Conservation (phyloP, 352 stramenopile genomes). For the Pythium aphanidermatum region DNA sequence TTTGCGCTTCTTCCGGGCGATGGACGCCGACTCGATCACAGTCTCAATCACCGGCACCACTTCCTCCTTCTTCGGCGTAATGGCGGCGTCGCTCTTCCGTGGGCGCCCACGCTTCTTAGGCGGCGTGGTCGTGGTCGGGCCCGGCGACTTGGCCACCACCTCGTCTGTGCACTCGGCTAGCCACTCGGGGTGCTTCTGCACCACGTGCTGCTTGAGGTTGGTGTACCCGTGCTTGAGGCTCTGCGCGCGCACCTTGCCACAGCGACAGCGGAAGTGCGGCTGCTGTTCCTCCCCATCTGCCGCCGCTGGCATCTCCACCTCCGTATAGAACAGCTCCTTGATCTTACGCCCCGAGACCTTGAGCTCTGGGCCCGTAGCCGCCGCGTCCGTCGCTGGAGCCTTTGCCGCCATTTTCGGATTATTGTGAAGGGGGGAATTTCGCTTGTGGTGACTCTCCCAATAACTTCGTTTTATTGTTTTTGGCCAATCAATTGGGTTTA, state of each 20-base stretch:
- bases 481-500: constrained; percentile 9
- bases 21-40: not conserved
- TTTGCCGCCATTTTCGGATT: constrained; percentile 2
- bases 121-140: not conserved
- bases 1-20: constrained; percentile 12
- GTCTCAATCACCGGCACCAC: not conserved
- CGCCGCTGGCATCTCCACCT: constrained; percentile 5
- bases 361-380: constrained; percentile 5
- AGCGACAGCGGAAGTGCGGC: constrained; percentile 48
- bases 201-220: constrained; percentile 60
- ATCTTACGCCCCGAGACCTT: constrained; percentile 20
- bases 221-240: constrained; percentile 48
- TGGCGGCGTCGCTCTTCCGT: not conserved
- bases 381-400: not conserved
- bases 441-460: not conserved
- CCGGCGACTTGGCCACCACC: constrained; percentile 14
- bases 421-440: constrained; percentile 6
- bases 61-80: not conserved
- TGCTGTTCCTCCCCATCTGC: constrained; percentile 7
- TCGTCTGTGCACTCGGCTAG: constrained; percentile 15
- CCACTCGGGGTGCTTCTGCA: constrained; percentile 63
- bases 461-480: constrained; percentile 15
- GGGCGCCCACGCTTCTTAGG: not conserved
- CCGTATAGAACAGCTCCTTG: constrained; percentile 23
- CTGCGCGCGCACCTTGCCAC: constrained; percentile 50